phyloP scores from a whole-genome alignment of 2,329 filamentous ascomycete genomes.

The Exophiala alcalophila region DNA sequence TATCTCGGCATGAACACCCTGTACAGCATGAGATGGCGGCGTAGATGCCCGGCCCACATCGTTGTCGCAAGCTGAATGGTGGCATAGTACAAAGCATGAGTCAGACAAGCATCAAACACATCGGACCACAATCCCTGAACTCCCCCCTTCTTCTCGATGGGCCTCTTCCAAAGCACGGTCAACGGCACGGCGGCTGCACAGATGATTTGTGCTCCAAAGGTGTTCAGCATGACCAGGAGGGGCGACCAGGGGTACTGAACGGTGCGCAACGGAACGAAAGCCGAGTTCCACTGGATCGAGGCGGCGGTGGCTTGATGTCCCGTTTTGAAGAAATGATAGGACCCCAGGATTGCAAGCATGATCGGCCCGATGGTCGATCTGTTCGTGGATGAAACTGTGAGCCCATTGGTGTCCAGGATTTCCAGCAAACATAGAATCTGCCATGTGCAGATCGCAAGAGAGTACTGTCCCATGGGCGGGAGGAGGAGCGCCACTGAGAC shows the following conservation, averaged over 20 bases:
- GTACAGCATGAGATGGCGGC: conserved; percentile 94
- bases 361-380: conserved; percentile 66
- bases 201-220: conserved; percentile 83
- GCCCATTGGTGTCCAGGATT: conserved; percentile 59
- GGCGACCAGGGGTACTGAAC: conserved; percentile 88
- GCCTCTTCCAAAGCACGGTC: conserved; percentile 82
- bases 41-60: conserved; percentile 81
- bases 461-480: conserved; percentile 90
- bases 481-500: conserved; percentile 75
- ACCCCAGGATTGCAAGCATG: conserved; percentile 81
- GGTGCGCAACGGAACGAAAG: conserved; percentile 73
- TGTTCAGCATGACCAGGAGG: conserved; percentile 76
- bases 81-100: conserved; percentile 78
- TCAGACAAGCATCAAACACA: conserved; percentile 67
- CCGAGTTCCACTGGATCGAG: conserved; percentile 92
- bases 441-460: conserved; percentile 78
- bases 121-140: conserved; percentile 46
- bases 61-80: conserved; percentile 82
- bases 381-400: conserved; percentile 52
- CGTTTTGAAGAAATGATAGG: conserved; percentile 96
- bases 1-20: conserved; percentile 89
- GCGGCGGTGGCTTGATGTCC: conserved; percentile 87
- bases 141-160: conserved; percentile 67
- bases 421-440: conserved; percentile 77
- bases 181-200: conserved; percentile 77